Evolutionary conservation across 2,329 filamentous ascomycete genomes (phyloP).

Genomic region (Fusarium coffeatum): DNA sequence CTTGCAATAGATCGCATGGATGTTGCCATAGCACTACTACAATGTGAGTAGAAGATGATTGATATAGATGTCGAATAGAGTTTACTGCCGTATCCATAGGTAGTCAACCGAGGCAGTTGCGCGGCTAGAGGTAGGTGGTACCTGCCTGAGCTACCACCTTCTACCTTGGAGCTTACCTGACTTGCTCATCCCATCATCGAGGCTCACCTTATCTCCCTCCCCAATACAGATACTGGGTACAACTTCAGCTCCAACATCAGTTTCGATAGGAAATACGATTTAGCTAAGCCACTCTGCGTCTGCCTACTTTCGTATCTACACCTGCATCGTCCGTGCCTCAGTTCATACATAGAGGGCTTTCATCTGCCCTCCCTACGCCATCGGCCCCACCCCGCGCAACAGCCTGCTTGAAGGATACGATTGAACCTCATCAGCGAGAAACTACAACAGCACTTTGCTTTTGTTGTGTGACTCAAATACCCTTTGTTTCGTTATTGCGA

Average conservation of each 20-base stretch:
- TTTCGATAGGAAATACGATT: background rate
- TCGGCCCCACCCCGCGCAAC: slow-evolving; percentile 34
- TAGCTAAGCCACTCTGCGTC: background rate
- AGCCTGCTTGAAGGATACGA: slow-evolving; percentile 15
- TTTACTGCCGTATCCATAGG: slow-evolving; percentile 1
- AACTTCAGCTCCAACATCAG: background rate
- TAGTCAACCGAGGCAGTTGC: slow-evolving; percentile 7
- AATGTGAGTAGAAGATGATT: background rate
- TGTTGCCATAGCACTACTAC: background rate
- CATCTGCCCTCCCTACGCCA: slow-evolving; percentile 16
- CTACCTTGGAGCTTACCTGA: slow-evolving; percentile 13
- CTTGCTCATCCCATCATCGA: background rate
- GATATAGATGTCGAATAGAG: background rate
- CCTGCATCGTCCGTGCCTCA: background rate
- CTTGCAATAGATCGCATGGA: background rate
- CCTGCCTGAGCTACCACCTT: background rate
- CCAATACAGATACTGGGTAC: background rate
- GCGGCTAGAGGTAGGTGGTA: background rate
- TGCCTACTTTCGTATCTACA: background rate
- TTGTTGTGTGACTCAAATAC: slow-evolving; percentile 8
- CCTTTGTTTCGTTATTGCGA: slow-evolving; percentile 1
- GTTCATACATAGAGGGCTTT: background rate
- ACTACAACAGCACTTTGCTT: slow-evolving; percentile 17
- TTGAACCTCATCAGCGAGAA: slow-evolving; percentile 19
- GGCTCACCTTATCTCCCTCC: slow-evolving; percentile 1